These are phyloP conservation scores for Xylaria sp. DNA, from an alignment of 2,329 filamentous ascomycete species.

Conservation along the genomic window DNA sequence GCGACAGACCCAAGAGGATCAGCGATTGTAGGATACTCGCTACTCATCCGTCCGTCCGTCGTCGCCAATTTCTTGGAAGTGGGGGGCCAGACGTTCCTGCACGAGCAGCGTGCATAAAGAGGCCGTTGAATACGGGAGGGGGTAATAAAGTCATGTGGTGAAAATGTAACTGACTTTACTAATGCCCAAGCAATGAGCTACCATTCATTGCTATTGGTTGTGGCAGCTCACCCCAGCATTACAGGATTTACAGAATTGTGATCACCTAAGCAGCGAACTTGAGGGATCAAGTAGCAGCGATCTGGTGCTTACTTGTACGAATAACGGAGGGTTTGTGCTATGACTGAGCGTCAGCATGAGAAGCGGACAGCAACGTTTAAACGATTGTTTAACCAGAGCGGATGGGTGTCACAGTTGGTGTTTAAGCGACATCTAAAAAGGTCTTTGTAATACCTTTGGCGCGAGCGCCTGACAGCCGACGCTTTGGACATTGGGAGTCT, in stretches of 20 bases:
- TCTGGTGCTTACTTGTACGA: slow-evolving; percentile 33
- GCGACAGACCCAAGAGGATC: slow-evolving; percentile 48
- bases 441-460: slow-evolving; percentile 18
- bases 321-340: slow-evolving; percentile 23
- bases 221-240: background rate
- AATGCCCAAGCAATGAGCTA: slow-evolving; percentile 13
- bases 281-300: slow-evolving; percentile 27
- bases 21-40: slow-evolving; percentile 42
- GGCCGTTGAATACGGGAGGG: slow-evolving; percentile 3
- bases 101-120: background rate
- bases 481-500: slow-evolving; percentile 26
- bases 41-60: slow-evolving; percentile 8
- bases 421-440: slow-evolving; percentile 17
- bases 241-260: slow-evolving; percentile 24
- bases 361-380: slow-evolving; percentile 18
- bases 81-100: background rate
- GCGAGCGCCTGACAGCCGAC: background rate
- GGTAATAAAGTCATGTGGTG: slow-evolving; percentile 8
- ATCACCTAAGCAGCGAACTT: slow-evolving; percentile 19
- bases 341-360: slow-evolving; percentile 20
- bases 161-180: slow-evolving; percentile 7
- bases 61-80: background rate
- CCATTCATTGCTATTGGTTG: slow-evolving; percentile 8
- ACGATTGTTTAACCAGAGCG: slow-evolving; percentile 18
- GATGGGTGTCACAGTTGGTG: slow-evolving; percentile 14